Evolutionary conservation across 1,139 yeast species (phyloP), one percentile per base, ranked within the genome.

Genomic region (Yamadazyma dendronema): DNA sequence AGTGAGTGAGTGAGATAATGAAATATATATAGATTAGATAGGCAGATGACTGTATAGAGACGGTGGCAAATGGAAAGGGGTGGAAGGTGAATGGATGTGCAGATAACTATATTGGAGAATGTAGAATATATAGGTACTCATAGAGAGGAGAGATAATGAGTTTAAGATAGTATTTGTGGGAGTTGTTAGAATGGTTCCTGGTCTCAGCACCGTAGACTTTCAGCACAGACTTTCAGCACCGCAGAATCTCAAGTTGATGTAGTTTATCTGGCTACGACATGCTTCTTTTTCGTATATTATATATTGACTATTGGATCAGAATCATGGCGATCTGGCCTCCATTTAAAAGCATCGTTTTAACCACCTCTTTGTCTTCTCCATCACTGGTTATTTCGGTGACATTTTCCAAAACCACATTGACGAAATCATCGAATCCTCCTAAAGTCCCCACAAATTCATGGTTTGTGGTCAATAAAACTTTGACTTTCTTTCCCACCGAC

Each of bases 401-500:
- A 51, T 88, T 82, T 53, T 84, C 85, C 44, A 90, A 73, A 9
- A 92, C 96, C 70, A 90, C 83, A 61, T 92, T 92, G 43, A 92
- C 97, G 53, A 83, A 90, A 60, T 92, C 97, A 59, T 92, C 98
- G 59, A 92, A 90, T 1, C 97, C 98, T 19, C 84, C 77, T 37
- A 92, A 70, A 8, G 82, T 86, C 2, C 98, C 98, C 17, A 77
- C 75, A 59, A 89, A 92, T 59, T 90, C 97, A 45, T 66, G 67
- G 47, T 82, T 79, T 41, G 80, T 77, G 47, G 85, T 81, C 72
- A 89, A 72, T 40, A 90, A 74, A 23, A 90, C 88, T 72, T 87
- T 79, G 36, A 92, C 80, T 41, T 75, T 72, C 35, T 87, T 78
- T 14, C 96, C 96, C 31, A 92, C 81, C 44, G 94, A 81, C 59